A percentile compares a stretch with the other conserved stretches of the same genome.
These are phyloP conservation scores for Pyrenochaeta sp. DNA, from an alignment of 2,329 filamentous ascomycete species.

Conservation along the genomic window DNA sequence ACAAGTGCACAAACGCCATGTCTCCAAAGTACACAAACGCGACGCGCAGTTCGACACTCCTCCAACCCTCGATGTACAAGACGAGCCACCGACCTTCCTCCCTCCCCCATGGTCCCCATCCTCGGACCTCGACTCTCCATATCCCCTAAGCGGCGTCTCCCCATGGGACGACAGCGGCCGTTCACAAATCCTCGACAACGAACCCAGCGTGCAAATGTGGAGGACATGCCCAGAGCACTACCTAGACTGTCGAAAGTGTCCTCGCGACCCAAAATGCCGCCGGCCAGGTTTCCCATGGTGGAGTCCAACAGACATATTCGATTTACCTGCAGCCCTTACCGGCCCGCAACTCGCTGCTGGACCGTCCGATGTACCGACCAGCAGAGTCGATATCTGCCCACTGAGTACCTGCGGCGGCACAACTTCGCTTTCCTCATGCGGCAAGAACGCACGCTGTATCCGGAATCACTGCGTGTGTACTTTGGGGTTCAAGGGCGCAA, in stretches of 20 bases:
- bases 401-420: background rate
- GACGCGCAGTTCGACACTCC: background rate
- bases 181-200: conserved; percentile 22
- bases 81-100: conserved; percentile 1
- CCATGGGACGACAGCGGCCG: conserved; percentile 20
- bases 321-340: background rate
- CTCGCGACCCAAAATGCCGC: conserved; percentile 13
- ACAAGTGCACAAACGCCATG: background rate
- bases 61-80: background rate
- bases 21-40: background rate
- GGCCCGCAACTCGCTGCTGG: background rate
- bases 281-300: background rate
- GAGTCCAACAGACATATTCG: conserved; percentile 1
- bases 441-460: conserved; percentile 5
- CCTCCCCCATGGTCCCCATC: conserved; percentile 15
- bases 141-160: conserved; percentile 10
- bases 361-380: background rate
- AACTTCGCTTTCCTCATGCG: background rate
- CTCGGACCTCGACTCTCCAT: conserved; percentile 16
- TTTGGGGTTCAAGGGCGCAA: conserved; percentile 10
- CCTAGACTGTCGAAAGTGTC: conserved; percentile 24
- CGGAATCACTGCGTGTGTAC: conserved; percentile 11
- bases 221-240: conserved; percentile 8
- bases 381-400: background rate
- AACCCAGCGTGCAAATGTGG: conserved; percentile 2